These are phyloP conservation scores for Thelonectria rubi DNA, from an alignment of 2,329 filamentous ascomycete species.

Conservation along the genomic window DNA sequence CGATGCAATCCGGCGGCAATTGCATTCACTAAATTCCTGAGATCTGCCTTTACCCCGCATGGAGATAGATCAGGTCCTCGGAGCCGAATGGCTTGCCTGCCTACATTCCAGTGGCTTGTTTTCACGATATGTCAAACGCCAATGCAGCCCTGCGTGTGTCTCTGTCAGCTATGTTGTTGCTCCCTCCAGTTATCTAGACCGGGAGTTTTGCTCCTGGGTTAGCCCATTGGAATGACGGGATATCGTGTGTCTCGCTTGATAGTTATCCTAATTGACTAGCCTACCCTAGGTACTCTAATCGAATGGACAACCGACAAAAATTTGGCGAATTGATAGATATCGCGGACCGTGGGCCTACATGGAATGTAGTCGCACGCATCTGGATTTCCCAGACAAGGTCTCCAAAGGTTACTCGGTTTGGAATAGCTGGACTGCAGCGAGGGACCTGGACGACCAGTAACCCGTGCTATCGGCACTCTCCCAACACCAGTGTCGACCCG, in stretches of 20 bases:
- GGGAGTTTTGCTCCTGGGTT: background rate
- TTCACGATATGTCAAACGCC: background rate
- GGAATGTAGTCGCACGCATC: no score
- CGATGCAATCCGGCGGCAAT: background rate
- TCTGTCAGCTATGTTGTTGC: background rate
- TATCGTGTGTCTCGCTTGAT: background rate
- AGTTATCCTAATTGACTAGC: no score
- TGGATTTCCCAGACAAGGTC: no score
- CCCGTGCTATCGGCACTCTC: no score
- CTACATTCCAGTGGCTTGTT: background rate
- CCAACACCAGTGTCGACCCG: no score
- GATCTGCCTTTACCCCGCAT: constrained; percentile 6
- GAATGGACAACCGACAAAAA: no score
- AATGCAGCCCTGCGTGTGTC: background rate
- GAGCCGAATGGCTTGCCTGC: background rate
- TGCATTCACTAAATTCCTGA: background rate
- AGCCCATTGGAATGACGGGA: background rate
- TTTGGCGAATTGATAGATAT: no score
- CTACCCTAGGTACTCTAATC: no score
- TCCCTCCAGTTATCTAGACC: background rate
- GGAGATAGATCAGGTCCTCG: background rate
- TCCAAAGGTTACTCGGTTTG: no score
- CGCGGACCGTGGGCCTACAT: no score
- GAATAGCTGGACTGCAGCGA: no score
- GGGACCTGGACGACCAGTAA: no score